Evolutionary conservation across 2,329 filamentous ascomycete genomes (phyloP), one percentile per base, ranked within the genome.

Genomic region (Curvularia sp.): DNA sequence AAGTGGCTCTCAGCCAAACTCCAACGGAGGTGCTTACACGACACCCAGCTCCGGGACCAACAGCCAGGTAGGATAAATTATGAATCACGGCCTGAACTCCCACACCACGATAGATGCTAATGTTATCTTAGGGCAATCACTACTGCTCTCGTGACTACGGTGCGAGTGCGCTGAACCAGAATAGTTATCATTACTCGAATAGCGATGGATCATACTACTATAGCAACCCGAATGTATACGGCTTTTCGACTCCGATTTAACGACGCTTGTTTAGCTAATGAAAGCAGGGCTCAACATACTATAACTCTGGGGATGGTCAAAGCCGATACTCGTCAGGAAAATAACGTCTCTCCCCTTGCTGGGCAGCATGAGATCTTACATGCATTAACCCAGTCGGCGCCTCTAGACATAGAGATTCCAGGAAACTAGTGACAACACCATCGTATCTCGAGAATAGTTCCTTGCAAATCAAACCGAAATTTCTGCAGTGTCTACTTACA

Each of bases 221-320:
- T 42, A 42, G 38, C 12, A 19, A 42, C 18, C 38, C 38, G 38
- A 42, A 42, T 42, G 18, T 42, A 21, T 42, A 42, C 38, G 18
- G 38, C 38, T 42, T 42, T 42, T 42, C 38, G 38, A 42, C 38
- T 19, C 18, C 38, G 38, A 42, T 42, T 21, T 42, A 42, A 21
- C 38, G 18, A 42, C 12, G 15, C 38, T 42, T 42, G 38, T 42
- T 42, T 42, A 42, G 38, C 38, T 42, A 42, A 42, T 21, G 38
- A 42, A 42, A 47, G 18, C 8, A 47, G 27, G 45, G 45, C 27
- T 32, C 45, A 47, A 47, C 45, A 34, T 47, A 47, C 28, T 36
- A 47, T 30, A 47, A 32, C 27, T 47, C 45, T 32, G 27, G 45
- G 9, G 34, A 47, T 47, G 45, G 45, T 47, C 45, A 47, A 32